Conservation (phyloP, 2,329 filamentous ascomycete genomes). For the Cordyceps militaris region DNA sequence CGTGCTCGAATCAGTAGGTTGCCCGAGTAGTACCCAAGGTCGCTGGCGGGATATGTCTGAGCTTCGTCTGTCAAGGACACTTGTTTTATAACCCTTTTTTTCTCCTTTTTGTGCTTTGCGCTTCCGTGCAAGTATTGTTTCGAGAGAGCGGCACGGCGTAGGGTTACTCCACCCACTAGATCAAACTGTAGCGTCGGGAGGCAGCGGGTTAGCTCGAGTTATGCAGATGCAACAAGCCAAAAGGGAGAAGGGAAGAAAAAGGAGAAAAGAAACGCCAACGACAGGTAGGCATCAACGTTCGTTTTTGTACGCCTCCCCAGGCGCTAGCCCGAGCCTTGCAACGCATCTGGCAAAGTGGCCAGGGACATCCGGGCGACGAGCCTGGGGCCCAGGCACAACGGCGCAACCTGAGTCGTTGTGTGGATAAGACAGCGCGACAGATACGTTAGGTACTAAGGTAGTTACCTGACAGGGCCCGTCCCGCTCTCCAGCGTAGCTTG, state of each 20-base stretch:
- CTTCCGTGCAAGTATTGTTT: not conserved
- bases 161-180: not conserved
- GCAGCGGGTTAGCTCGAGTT: not conserved
- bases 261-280: not conserved
- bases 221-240: not conserved
- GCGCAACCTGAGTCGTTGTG: slow-evolving; percentile 7
- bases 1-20: not conserved
- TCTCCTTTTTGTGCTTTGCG: not conserved
- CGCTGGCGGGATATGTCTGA: not conserved
- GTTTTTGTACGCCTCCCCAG: not conserved
- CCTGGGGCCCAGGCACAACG: not conserved
- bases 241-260: not conserved
- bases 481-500: slow-evolving; percentile 3
- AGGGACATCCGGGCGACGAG: not conserved
- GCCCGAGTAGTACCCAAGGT: not conserved
- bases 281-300: not conserved
- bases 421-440: not conserved
- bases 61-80: not conserved
- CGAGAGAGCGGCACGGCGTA: not conserved
- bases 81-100: not conserved
- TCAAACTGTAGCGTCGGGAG: not conserved
- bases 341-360: not conserved
- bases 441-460: not conserved
- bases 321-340: not conserved
- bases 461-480: slow-evolving; percentile 5